phyloP scores from a whole-genome alignment of 495 filamentous ascomycete species.

The Trypethelium eluteriae region DNA sequence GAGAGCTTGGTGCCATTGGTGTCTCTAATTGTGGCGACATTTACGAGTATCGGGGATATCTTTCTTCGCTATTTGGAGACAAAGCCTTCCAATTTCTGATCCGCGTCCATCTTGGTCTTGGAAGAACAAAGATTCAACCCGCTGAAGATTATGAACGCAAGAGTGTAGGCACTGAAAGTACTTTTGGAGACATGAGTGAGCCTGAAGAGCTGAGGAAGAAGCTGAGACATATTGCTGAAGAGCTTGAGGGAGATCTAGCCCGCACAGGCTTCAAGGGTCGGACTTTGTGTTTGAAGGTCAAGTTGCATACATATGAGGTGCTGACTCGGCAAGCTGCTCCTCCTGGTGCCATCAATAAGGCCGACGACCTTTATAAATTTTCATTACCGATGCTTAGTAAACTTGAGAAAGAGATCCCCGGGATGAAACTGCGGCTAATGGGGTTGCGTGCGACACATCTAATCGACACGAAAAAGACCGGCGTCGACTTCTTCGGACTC shows the following conservation, averaged over 20 bases:
- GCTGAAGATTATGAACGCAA: constrained; percentile 87
- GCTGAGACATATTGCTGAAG: constrained; percentile 69
- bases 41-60: constrained; percentile 61
- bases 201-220: constrained; percentile 64
- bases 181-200: constrained; percentile 73
- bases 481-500: constrained; percentile 71
- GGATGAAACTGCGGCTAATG: constrained; percentile 77
- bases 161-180: constrained; percentile 88
- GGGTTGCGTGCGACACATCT: constrained; percentile 82
- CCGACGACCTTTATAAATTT: constrained; percentile 78
- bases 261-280: constrained; percentile 77
- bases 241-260: constrained; percentile 80
- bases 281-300: constrained; percentile 85
- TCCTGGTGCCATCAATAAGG: constrained; percentile 59
- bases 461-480: constrained; percentile 68
- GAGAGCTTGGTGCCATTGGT: constrained; percentile 80
- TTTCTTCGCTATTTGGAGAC: constrained; percentile 75
- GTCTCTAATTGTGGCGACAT: constrained; percentile 88
- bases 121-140: constrained; percentile 79
- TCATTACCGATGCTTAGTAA: constrained; percentile 76
- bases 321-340: constrained; percentile 70
- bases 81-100: constrained; percentile 85
- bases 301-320: constrained; percentile 90
- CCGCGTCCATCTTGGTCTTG: constrained; percentile 75
- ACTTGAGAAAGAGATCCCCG: constrained; percentile 76